Evolutionary conservation across 1,139 yeast genomes (phyloP).

Genomic region (Candida labiduridarum): DNA sequence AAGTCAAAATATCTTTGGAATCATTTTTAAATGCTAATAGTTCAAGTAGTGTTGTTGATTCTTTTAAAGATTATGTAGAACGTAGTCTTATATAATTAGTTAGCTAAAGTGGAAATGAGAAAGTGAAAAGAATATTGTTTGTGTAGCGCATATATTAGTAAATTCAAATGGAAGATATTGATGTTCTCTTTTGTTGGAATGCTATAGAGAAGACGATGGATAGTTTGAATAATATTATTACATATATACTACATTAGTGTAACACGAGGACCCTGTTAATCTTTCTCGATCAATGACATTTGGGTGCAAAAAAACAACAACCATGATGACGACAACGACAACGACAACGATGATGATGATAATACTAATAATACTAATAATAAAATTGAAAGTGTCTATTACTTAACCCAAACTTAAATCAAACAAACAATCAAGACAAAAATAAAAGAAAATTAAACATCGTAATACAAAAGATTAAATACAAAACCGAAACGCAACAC

Average conservation of each 20-base stretch:
- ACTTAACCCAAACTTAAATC: slow-evolving; percentile 1
- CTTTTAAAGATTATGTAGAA: slow-evolving; percentile 7
- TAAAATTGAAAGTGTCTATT: background rate
- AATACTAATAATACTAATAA: background rate
- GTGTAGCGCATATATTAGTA: background rate
- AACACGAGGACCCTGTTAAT: no score
- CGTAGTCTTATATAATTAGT: slow-evolving; percentile 5
- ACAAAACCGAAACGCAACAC: background rate
- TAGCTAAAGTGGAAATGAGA: no score
- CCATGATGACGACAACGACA: background rate
- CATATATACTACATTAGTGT: no score
- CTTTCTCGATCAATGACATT: no score
- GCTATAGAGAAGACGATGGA: no score
- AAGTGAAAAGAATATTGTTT: background rate
- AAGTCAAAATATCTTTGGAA: slow-evolving; percentile 3
- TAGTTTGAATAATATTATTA: no score
- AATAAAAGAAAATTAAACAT: background rate
- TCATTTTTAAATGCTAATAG: slow-evolving; percentile 3
- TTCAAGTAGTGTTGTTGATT: slow-evolving; percentile 4
- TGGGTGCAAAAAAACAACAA: no score
- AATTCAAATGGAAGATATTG: background rate
- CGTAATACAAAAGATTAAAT: slow-evolving; percentile 1
- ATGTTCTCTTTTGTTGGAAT: background rate
- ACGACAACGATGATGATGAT: background rate
- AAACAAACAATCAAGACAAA: background rate